Evolutionary conservation across 1,139 yeast genomes (phyloP), one percentile per base, ranked within the genome.

Genomic region (Blastobotrys indianensis): DNA sequence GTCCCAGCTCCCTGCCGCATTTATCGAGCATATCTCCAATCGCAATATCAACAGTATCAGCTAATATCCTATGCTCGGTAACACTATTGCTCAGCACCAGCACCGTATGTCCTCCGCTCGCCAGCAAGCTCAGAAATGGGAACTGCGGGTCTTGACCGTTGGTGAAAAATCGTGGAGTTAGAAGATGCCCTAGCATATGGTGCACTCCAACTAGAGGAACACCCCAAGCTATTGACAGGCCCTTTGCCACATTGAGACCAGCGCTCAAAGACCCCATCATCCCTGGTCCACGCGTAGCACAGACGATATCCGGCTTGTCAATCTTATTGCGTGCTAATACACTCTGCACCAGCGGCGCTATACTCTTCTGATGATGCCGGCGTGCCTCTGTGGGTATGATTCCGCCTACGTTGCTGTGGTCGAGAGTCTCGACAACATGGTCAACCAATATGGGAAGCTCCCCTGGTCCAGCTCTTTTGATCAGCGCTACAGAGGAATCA

Each of bases 271-370:
- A 83, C 0, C 97, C 97, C 12, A 82, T 76, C 97, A 94, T 88
- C 0, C 99, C 99, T 0, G 99, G 99, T 0, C 99, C 99, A 55
- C 95, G 69, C 0, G 99, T 92, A 8, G 84, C 95, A 62, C 95
- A 85, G 2, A 92, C 74, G 39, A 92, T 61, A 60, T 86, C 95
- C 0, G 94, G 88, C 1, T 75, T 74, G 1, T 52, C 48, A 1
- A 61, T 47, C 1, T 60, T 58, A 42, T 69, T 56, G 13, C 60
- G 52, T 0, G 31, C 39, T 11, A 79, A 55, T 1, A 76, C 57
- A 12, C 65, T 56, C 23, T 63, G 50, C 0, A 79, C 76, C 16
- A 77, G 58, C 0, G 63, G 58, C 0, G 81, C 80, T 13, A 90
- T 64, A 15, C 69, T 66, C 20, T 62, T 52, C 54, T 86, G 84